Conservation (phyloP, 2,329 filamentous ascomycete genomes). For the Incumbomyces delicatus region DNA sequence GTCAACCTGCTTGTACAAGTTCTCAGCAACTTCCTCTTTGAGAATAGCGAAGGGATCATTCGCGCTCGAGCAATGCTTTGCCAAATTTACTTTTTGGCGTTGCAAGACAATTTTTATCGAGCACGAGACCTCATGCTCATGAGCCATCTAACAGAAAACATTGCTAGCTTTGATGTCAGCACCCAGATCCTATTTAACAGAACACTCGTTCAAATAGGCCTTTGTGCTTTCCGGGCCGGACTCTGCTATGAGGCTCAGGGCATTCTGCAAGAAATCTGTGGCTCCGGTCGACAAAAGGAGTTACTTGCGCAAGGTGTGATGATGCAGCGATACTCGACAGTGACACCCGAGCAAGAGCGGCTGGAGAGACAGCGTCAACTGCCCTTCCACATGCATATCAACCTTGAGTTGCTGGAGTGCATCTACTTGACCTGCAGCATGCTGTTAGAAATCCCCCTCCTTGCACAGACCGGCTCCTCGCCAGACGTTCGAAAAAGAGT, state of each 20-base stretch:
- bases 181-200: conserved; percentile 98
- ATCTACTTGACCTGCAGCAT: conserved; percentile 99
- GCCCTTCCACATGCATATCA: conserved; percentile 99
- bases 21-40: conserved; percentile 91
- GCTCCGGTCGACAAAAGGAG: conserved; percentile 95
- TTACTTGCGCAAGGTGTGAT: conserved; percentile 95
- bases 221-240: conserved; percentile 95
- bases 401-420: conserved; percentile 93
- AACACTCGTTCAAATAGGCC: conserved; percentile 91
- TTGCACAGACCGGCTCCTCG: conserved; percentile 92
- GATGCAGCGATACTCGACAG: conserved; percentile 92
- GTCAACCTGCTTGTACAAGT: conserved; percentile 68
- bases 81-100: conserved; percentile 95
- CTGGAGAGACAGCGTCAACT: conserved; percentile 94
- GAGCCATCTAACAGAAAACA: conserved; percentile 97
- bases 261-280: conserved; percentile 95
- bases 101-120: conserved; percentile 97
- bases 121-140: conserved; percentile 99
- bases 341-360: conserved; percentile 94
- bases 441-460: conserved; percentile 93
- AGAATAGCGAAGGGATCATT: conserved; percentile 89
- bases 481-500: conserved; percentile 95
- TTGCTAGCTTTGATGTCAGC: conserved; percentile 89
- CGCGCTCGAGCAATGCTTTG: conserved; percentile 94
- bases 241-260: conserved; percentile 96